Evolutionary conservation across 345 rosid genomes (phyloP).

Genomic region (Pistacia atlantica): DNA sequence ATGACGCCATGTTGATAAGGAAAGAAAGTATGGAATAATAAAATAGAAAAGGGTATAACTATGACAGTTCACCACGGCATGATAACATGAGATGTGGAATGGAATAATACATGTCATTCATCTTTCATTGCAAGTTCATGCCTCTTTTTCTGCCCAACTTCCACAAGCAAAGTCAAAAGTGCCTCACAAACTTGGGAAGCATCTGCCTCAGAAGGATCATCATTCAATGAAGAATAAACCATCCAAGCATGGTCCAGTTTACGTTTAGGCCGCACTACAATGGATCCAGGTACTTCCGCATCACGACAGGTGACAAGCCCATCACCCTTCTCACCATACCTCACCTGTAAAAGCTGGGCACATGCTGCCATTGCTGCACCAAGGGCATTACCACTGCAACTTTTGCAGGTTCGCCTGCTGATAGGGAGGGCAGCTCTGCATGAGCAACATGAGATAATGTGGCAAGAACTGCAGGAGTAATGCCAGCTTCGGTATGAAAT

Average conservation of each 20-base stretch:
- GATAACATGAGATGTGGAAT: not conserved
- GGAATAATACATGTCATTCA: conserved; percentile 16
- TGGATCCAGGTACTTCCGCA: conserved; percentile 94
- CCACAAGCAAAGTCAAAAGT: conserved; percentile 78
- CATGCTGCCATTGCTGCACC: conserved; percentile 99
- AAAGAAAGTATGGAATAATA: not conserved
- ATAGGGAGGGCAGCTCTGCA: conserved; percentile 73
- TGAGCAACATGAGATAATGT: conserved; percentile 89
- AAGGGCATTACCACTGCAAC: conserved; percentile 88
- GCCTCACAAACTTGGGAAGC: conserved; percentile 95
- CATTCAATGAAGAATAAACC: conserved; percentile 88
- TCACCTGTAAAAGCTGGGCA: conserved; percentile 76
- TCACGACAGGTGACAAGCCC: conserved; percentile 89
- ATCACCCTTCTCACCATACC: conserved; percentile 90
- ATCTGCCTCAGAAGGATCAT: conserved; percentile 63
- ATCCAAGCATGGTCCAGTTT: conserved; percentile 97
- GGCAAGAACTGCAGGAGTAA: conserved; percentile 75
- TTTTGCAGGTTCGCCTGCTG: conserved; percentile 55
- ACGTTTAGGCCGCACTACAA: conserved; percentile 79
- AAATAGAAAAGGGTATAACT: not conserved
- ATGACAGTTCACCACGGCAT: not conserved
- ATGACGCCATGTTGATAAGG: not conserved
- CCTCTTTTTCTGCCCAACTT: conserved; percentile 60
- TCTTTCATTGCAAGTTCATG: conserved; percentile 36
- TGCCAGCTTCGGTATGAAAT: conserved; percentile 87